Evolutionary conservation across 345 rosid genomes (phyloP).

Genomic region (Hibiscus mutabilis): DNA sequence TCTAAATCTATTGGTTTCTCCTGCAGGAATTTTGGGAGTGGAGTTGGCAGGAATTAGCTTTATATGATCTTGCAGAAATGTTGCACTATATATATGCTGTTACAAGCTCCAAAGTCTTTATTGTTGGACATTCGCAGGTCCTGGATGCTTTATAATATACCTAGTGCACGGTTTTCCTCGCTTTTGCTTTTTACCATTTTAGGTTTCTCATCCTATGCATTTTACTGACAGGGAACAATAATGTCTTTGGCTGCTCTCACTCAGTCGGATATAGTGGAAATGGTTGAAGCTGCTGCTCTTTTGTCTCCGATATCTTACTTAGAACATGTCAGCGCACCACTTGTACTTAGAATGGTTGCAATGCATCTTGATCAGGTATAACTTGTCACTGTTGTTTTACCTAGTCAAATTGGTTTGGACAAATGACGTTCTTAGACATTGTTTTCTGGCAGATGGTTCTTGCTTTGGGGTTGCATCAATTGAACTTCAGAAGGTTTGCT

Average conservation of each 20-base stretch:
- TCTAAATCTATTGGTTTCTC: slow-evolving; percentile 5
- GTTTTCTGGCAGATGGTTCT: slow-evolving; percentile 47
- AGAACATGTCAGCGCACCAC: slow-evolving; percentile 74
- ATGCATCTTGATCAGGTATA: slow-evolving; percentile 87
- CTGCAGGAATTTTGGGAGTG: slow-evolving; percentile 91
- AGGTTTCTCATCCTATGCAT: slow-evolving; percentile 8
- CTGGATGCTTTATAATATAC: slow-evolving; percentile 1
- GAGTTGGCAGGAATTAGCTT: slow-evolving; percentile 96
- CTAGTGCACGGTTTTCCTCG: neutral
- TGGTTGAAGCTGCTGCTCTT: slow-evolving; percentile 94
- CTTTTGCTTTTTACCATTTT: neutral
- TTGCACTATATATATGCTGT: slow-evolving; percentile 37
- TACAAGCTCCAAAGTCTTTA: slow-evolving; percentile 56
- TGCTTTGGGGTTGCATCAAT: slow-evolving; percentile 77
- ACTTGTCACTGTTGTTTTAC: slow-evolving; percentile 8
- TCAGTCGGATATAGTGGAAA: slow-evolving; percentile 52
- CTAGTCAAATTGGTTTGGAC: slow-evolving; percentile 6
- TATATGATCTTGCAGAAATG: slow-evolving; percentile 74
- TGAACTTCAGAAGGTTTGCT: slow-evolving; percentile 79
- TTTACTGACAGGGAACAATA: slow-evolving; percentile 62
- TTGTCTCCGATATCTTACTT: slow-evolving; percentile 84
- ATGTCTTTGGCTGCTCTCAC: slow-evolving; percentile 89
- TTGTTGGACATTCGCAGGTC: slow-evolving; percentile 98
- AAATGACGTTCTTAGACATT: slow-evolving; percentile 11
- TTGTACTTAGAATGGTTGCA: slow-evolving; percentile 74